phyloP scores from a whole-genome alignment of 2,329 filamentous ascomycete genomes.

The Helotiales sp. region DNA sequence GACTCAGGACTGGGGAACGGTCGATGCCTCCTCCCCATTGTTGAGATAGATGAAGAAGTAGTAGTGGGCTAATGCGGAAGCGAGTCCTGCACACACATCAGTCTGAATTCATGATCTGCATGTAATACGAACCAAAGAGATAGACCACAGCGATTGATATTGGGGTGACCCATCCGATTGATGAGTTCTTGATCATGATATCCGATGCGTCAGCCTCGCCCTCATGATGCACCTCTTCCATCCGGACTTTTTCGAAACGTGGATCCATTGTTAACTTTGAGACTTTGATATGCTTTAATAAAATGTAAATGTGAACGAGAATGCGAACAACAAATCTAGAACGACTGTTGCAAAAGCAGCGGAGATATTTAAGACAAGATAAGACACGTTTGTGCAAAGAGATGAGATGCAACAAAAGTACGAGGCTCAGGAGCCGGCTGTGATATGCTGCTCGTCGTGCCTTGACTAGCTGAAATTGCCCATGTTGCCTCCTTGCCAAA shows the following conservation, averaged over 20 bases:
- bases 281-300: too few species aligned
- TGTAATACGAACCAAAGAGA: background rate
- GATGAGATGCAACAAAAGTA: too few species aligned
- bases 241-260: background rate
- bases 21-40: background rate
- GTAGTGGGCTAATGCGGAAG: background rate
- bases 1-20: background rate
- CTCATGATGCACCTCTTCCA: background rate
- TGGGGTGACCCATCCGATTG: background rate
- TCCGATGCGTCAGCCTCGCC: background rate
- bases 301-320: too few species aligned
- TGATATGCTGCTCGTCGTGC: too few species aligned
- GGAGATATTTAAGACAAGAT: too few species aligned
- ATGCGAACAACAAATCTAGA: too few species aligned
- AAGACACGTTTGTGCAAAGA: too few species aligned
- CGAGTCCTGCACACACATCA: background rate
- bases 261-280: too few species aligned
- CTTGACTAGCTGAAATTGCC: too few species aligned
- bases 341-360: too few species aligned
- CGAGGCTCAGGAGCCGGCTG: too few species aligned
- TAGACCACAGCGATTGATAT: background rate
- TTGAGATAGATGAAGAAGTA: background rate
- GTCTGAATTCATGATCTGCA: background rate
- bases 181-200: background rate
- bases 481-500: too few species aligned